Evolutionary conservation across 129 eudicot species (phyloP).

Genomic region (Helianthus annuus): DNA sequence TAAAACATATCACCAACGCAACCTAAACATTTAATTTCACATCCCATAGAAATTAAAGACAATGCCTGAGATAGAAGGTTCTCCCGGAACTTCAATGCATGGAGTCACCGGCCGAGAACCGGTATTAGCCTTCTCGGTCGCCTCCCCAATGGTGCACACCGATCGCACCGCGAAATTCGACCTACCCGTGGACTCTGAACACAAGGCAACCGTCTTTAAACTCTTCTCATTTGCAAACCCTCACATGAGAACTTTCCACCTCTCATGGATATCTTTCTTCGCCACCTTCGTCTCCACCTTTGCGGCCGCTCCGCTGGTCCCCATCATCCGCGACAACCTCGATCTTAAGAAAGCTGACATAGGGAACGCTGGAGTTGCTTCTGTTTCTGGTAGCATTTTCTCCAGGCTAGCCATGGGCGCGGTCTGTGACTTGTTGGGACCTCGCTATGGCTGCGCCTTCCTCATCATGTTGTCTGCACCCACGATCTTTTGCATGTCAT

Average conservation of each 20-base stretch:
- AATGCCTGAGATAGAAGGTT: slow-evolving; percentile 35
- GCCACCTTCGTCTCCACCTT: slow-evolving; percentile 53
- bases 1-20: not conserved
- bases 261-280: slow-evolving; percentile 51
- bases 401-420: slow-evolving; percentile 63
- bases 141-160: slow-evolving; percentile 31
- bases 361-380: slow-evolving; percentile 49
- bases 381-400: slow-evolving; percentile 45
- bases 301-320: slow-evolving; percentile 56
- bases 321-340: slow-evolving; percentile 51
- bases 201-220: slow-evolving; percentile 46
- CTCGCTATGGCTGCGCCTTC: slow-evolving; percentile 57
- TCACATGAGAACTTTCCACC: slow-evolving; percentile 53
- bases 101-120: slow-evolving; percentile 48
- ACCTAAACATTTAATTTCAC: not conserved
- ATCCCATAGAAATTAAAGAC: not conserved
- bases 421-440: slow-evolving; percentile 54
- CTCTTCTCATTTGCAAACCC: slow-evolving; percentile 48
- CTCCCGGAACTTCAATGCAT: slow-evolving; percentile 42
- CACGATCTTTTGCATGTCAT: slow-evolving; percentile 46
- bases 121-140: slow-evolving; percentile 29
- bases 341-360: slow-evolving; percentile 45
- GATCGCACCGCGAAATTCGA: slow-evolving; percentile 42
- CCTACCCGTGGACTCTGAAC: slow-evolving; percentile 53
- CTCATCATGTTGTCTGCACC: slow-evolving; percentile 56